Evolutionary conservation across 2,329 filamentous ascomycete genomes (phyloP), one percentile per base, ranked within the genome.

Genomic region (Ophiostoma australiae): DNA sequence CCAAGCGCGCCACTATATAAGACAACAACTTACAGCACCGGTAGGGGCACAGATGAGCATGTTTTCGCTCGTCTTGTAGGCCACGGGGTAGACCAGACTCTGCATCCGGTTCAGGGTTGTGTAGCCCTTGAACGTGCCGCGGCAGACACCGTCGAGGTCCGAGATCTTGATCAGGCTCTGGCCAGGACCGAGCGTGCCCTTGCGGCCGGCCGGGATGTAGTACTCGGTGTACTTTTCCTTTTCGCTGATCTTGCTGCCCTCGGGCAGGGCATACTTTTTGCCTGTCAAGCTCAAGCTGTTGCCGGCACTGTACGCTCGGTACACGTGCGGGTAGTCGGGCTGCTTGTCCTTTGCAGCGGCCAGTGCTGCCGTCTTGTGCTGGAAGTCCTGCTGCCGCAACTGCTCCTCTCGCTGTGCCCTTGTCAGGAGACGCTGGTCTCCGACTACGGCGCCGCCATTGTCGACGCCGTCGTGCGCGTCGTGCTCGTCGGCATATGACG

Each of bases 41-140:
- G 95, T 99, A 4, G 95, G 95, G 31, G 95, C 95, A 80, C 95
- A 99, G 72, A 99, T 96, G 69, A 99, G 87, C 94, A 99, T 97
- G 76, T 99, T 99, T 81, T 99, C 95, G 77, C 89, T 97, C 1
- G 93, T 97, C 78, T 90, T 92, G 81, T 99, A 98, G 0, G 94
- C 95, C 5, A 99, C 92, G 0, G 93, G 93, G 76, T 97, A 97
- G 0, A 98, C 92, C 67, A 99, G 84, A 78, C 94, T 98, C 81
- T 99, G 95, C 96, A 99, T 99, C 37, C 96, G 90, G 77, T 99
- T 99, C 72, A 99, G 85, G 3, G 91, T 82, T 80, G 94, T 94
- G 83, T 99, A 99, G 0, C 94, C 94, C 77, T 90, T 92, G 82
- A 99, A 99, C 0, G 95, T 99, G n/a, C 87, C 88, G 73, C 88